phyloP scores from a whole-genome alignment of 768 basidiomycete genomes.

The Suillus luteus region DNA sequence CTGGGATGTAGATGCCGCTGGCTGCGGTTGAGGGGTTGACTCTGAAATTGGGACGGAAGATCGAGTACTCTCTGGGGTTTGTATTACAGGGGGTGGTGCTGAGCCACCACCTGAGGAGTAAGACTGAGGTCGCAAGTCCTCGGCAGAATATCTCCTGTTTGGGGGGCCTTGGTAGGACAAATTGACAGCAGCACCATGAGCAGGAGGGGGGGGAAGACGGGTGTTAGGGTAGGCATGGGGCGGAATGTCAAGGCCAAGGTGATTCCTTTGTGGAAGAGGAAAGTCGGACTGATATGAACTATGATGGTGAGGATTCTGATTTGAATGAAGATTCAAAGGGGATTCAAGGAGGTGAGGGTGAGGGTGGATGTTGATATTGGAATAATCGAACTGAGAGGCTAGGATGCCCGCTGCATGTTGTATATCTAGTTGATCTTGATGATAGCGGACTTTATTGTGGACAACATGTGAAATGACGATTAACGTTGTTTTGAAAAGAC shows the following conservation, averaged over 20 bases:
- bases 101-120: slow-evolving; percentile 41
- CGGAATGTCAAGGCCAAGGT: slow-evolving; percentile 46
- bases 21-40: slow-evolving; percentile 39
- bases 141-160: slow-evolving; percentile 36
- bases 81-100: slow-evolving; percentile 20
- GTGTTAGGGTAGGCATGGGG: slow-evolving; percentile 42
- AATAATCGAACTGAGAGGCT: slow-evolving; percentile 54
- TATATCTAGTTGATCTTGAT: slow-evolving; percentile 43
- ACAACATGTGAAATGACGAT: slow-evolving; percentile 40
- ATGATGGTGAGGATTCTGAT: slow-evolving; percentile 30
- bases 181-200: slow-evolving; percentile 19
- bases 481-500: slow-evolving; percentile 39
- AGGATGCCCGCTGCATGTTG: slow-evolving; percentile 51
- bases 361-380: slow-evolving; percentile 35
- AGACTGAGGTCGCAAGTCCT: slow-evolving; percentile 42
- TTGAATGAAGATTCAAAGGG: slow-evolving; percentile 44
- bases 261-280: slow-evolving; percentile 45
- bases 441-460: slow-evolving; percentile 74
- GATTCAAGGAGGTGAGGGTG: slow-evolving; percentile 48
- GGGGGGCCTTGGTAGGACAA: slow-evolving; percentile 23
- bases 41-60: slow-evolving; percentile 47
- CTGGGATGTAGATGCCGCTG: slow-evolving; percentile 35
- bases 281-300: slow-evolving; percentile 46
- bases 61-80: slow-evolving; percentile 28
- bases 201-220: slow-evolving; percentile 41